Percentiles rank a stretch among this genome's conserved stretches.
phyloP scores from a whole-genome alignment of 257 asterid species.

The Rauvolfia tetraphylla region DNA sequence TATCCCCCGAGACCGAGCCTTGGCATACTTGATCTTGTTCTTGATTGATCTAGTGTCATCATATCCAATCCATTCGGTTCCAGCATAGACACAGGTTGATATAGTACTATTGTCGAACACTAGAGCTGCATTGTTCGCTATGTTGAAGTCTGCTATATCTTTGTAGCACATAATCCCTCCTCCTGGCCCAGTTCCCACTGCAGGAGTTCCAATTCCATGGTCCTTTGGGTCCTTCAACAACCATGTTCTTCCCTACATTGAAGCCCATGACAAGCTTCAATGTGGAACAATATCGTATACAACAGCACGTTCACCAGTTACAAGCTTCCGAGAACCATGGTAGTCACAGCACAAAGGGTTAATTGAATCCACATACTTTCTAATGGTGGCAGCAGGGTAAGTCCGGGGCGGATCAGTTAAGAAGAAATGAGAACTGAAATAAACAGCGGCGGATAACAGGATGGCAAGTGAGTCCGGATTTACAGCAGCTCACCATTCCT shows the following conservation, averaged over 20 bases:
- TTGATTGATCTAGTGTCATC: conserved; percentile 42
- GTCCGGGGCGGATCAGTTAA: conserved; percentile 16
- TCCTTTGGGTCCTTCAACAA: no score
- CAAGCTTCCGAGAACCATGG: conserved; percentile 46
- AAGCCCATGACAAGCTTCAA: no score
- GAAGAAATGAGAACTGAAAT: conserved; percentile 38
- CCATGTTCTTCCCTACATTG: no score
- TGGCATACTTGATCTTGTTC: conserved; percentile 45
- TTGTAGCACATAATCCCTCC: conserved; percentile 42
- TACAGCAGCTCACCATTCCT: conserved; percentile 10
- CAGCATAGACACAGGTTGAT: conserved; percentile 49
- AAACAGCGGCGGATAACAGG: conserved; percentile 46
- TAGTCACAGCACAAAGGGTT: conserved; percentile 48
- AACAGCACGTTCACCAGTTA: no score
- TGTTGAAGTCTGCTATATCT: conserved; percentile 34
- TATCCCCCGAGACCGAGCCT: conserved; percentile 57
- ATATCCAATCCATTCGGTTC: conserved; percentile 56
- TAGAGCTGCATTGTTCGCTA: conserved; percentile 33
- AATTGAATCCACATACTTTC: conserved; percentile 38
- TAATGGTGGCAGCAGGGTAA: conserved; percentile 27
- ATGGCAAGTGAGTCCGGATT: conserved; percentile 14
- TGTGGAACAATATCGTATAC: no score
- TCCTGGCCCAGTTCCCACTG: conserved; percentile 60
- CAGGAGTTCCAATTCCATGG: no score
- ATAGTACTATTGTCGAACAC: conserved; percentile 41